Percentiles rank a stretch among this genome's conserved stretches.
Evolutionary conservation across 202 grass and related monocot genomes (phyloP).

Genomic region (Dendrocalamus latiflorus): DNA sequence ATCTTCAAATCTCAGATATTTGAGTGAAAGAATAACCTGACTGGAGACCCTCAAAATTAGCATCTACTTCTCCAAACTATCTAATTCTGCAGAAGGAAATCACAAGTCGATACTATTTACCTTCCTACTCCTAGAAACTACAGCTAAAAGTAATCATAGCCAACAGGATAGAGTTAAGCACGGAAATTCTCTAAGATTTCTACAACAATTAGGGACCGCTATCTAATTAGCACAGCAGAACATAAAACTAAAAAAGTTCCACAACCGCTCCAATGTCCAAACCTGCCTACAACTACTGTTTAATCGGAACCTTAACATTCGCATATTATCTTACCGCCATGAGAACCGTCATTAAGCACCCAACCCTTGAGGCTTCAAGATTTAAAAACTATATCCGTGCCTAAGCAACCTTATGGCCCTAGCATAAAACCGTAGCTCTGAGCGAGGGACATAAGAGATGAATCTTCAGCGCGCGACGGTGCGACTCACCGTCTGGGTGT

Average conservation of each 20-base stretch:
- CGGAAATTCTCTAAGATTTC: not conserved
- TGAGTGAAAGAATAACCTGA: not conserved
- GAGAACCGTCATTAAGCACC: not conserved
- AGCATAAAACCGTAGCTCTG: constrained; percentile 19
- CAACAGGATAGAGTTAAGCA: not conserved
- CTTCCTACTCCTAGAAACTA: constrained; percentile 1
- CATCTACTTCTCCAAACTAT: not conserved
- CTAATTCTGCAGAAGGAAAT: not conserved
- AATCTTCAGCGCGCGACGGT: not conserved
- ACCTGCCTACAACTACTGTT: not conserved
- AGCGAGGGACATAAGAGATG: not conserved
- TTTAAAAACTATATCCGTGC: not conserved
- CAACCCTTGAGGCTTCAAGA: not conserved
- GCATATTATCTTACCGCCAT: not conserved
- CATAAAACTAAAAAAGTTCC: not conserved
- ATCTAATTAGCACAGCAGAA: not conserved
- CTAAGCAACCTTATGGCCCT: not conserved
- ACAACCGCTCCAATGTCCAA: not conserved
- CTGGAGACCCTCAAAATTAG: not conserved
- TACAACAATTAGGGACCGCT: not conserved
- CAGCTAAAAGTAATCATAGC: not conserved
- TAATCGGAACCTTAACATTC: not conserved
- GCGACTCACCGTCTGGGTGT: constrained; percentile 61
- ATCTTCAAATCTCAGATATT: not conserved
- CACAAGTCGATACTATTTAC: not conserved